These are phyloP conservation scores for Monosporascus sp. DNA, from an alignment of 2,329 filamentous ascomycete species.

Conservation along the genomic window DNA sequence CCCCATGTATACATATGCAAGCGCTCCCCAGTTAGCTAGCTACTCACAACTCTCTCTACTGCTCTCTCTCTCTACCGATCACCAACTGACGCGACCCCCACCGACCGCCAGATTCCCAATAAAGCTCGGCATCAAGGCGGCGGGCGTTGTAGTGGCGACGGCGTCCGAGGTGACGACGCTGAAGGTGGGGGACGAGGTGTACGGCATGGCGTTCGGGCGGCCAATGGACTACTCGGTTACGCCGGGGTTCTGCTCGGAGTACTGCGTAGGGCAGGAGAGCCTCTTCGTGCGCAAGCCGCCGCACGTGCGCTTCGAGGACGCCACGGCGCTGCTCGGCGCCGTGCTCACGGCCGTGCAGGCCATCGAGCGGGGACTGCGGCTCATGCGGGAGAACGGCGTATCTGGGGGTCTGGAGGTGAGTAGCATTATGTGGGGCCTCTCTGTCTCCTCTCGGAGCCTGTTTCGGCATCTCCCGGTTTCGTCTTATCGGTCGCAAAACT, in stretches of 20 bases:
- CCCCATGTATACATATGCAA: not conserved
- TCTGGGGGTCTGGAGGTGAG: slow-evolving; percentile 28
- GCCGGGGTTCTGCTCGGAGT: slow-evolving; percentile 35
- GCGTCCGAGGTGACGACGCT: slow-evolving; percentile 24
- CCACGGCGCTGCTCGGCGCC: slow-evolving; percentile 29
- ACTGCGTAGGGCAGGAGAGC: slow-evolving; percentile 29
- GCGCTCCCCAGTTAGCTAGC: not conserved
- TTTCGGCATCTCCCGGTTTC: too few relatives aligned
- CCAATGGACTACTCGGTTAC: slow-evolving; percentile 26
- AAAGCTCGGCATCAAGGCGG: slow-evolving; percentile 19
- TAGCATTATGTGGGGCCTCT: too few relatives aligned
- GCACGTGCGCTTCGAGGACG: slow-evolving; percentile 27
- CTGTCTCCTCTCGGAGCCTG: too few relatives aligned
- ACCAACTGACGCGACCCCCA: too few relatives aligned
- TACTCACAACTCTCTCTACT: not conserved
- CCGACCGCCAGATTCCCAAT: slow-evolving; percentile 15
- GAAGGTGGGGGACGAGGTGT: slow-evolving; percentile 32
- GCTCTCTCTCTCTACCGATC: not conserved
- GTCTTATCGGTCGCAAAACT: too few relatives aligned
- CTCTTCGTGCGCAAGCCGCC: slow-evolving; percentile 30
- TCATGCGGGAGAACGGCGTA: slow-evolving; percentile 25
- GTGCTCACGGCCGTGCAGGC: slow-evolving; percentile 38
- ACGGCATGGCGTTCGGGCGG: slow-evolving; percentile 31
- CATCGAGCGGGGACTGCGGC: slow-evolving; percentile 33
- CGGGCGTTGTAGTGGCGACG: slow-evolving; percentile 26